These are phyloP conservation scores for Cyberlindnera petersonii DNA, from an alignment of 805 yeast genomes.

Conservation along the genomic window DNA sequence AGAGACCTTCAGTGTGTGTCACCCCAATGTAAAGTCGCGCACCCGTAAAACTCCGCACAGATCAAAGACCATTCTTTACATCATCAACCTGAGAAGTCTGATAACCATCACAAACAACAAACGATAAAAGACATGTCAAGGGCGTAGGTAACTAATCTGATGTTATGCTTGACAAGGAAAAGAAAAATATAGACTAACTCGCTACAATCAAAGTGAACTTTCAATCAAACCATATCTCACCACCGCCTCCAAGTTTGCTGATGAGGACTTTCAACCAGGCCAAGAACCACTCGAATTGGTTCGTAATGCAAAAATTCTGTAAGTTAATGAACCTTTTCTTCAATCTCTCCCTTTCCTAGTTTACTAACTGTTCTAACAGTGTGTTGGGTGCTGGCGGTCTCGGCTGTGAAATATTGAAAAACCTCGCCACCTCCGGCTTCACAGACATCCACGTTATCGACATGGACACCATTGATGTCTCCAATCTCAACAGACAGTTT, in stretches of 20 bases:
- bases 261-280: conserved; percentile 35
- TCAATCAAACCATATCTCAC: conserved; percentile 23
- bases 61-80: too few species aligned
- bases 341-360: background rate
- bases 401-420: conserved; percentile 86
- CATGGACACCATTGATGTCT: conserved; percentile 86
- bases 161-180: too few species aligned
- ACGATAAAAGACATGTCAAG: conserved; percentile 4
- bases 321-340: conserved; percentile 12
- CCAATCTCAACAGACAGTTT: conserved; percentile 89
- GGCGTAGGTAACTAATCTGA: conserved; percentile 3
- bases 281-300: conserved; percentile 24
- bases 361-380: conserved; percentile 13
- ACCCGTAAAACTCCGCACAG: too few species aligned
- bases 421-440: conserved; percentile 67
- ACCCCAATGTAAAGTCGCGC: too few species aligned
- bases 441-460: conserved; percentile 84
- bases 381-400: conserved; percentile 94
- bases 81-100: too few species aligned
- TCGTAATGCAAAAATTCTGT: conserved; percentile 31
- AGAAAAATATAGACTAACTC: too few species aligned
- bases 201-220: conserved; percentile 18
- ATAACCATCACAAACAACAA: background rate
- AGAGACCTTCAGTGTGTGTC: too few species aligned
- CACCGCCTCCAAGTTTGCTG: conserved; percentile 33